Conservation (phyloP, 768 basidiomycete species). For the Ephemerocybe angulata region DNA sequence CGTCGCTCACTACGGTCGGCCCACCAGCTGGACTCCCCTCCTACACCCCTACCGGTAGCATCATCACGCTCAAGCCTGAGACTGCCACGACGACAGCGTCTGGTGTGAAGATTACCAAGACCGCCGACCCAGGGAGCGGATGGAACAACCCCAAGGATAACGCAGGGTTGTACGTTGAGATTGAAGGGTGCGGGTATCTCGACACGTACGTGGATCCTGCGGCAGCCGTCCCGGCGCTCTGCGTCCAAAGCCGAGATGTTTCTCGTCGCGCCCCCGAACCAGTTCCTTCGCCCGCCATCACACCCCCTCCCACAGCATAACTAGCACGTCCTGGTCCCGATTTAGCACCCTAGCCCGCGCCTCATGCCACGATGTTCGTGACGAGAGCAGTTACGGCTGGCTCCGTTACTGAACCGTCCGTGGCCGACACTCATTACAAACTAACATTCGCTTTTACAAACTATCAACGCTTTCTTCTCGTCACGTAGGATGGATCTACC, state of each 20-base stretch:
- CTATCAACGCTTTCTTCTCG: too few species aligned
- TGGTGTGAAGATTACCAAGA: conserved; percentile 31
- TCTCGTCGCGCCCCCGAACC: conserved; percentile 17
- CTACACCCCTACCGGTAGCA: conserved; percentile 66
- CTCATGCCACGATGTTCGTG: too few species aligned
- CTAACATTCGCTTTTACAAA: too few species aligned
- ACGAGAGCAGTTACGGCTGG: too few species aligned
- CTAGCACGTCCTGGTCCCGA: too few species aligned
- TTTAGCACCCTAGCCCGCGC: too few species aligned
- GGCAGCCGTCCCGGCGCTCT: conserved; percentile 54
- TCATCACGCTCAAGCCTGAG: conserved; percentile 66
- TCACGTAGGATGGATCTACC: too few species aligned
- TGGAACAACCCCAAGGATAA: conserved; percentile 81
- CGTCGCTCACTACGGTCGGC: conserved; percentile 42
- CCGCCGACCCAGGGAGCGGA: conserved; percentile 61
- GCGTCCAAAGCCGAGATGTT: conserved; percentile 36
- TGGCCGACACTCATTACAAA: too few species aligned
- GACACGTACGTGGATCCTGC: conserved; percentile 72
- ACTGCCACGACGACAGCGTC: conserved; percentile 53
- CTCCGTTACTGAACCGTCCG: too few species aligned
- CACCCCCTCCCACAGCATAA: conserved; percentile 18
- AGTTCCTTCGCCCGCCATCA: conserved; percentile 14
- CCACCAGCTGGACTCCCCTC: conserved; percentile 23
- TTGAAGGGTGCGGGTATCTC: conserved; percentile 77
- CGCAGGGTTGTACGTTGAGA: conserved; percentile 54